Conservation (phyloP, 768 basidiomycete species). For the Mycena polygramma region DNA sequence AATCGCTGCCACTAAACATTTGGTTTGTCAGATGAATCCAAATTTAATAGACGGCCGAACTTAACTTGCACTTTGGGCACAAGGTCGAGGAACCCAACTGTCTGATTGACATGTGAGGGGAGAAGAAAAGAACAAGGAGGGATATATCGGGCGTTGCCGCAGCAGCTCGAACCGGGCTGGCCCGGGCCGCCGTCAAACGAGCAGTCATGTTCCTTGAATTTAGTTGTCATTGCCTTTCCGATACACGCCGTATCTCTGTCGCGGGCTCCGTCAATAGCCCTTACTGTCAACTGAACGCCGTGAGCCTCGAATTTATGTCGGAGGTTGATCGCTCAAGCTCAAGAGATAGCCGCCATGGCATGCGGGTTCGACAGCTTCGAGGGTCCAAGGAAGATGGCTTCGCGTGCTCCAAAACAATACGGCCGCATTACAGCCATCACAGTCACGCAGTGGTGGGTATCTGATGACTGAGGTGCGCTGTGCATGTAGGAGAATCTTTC, state of each 20-base stretch:
- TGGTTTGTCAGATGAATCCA: too few relatives aligned
- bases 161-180: too few relatives aligned
- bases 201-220: too few relatives aligned
- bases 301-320: too few relatives aligned
- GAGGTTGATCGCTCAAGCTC: not conserved
- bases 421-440: not conserved
- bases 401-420: not conserved
- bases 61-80: constrained; percentile 9
- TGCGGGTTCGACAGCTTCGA: constrained; percentile 9
- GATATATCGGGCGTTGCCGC: too few relatives aligned
- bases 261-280: too few relatives aligned
- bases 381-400: not conserved
- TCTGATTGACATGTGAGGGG: too few relatives aligned
- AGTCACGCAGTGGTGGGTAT: not conserved
- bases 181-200: not conserved
- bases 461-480: not conserved
- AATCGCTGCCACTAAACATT: not conserved
- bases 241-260: too few relatives aligned
- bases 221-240: too few relatives aligned
- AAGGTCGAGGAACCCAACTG: constrained; percentile 12
- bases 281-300: too few relatives aligned
- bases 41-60: constrained; percentile 1
- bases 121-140: too few relatives aligned
- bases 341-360: not conserved
- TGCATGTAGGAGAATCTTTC: not conserved